Evolutionary conservation across 805 yeast species (phyloP).

Genomic region (Suhomyces vadensis): DNA sequence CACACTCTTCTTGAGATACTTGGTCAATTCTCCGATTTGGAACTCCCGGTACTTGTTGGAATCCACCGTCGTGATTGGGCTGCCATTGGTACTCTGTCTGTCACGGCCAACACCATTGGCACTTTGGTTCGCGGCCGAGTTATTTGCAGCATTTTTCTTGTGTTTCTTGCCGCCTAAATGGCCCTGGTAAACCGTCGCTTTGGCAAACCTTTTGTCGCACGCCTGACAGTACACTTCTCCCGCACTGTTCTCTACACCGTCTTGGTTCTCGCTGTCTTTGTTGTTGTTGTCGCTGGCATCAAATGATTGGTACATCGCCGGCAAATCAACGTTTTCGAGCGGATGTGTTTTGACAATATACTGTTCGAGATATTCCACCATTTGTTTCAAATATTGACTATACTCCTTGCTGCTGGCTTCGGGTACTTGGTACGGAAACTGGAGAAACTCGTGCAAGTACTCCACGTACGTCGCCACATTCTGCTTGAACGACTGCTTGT

Average conservation of each 20-base stretch:
- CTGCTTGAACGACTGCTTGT: constrained; percentile 44
- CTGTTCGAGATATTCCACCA: constrained; percentile 50
- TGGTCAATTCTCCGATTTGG: constrained; percentile 6
- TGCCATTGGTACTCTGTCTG: neutral
- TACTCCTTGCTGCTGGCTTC: constrained; percentile 27
- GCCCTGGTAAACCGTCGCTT: constrained; percentile 60
- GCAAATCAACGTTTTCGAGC: constrained; percentile 7
- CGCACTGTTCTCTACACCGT: constrained; percentile 17
- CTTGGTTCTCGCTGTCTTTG: constrained; percentile 2
- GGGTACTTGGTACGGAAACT: constrained; percentile 25
- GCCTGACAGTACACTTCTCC: constrained; percentile 54
- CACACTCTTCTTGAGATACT: constrained; percentile 20
- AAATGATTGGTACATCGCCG: constrained; percentile 8
- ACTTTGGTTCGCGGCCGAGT: neutral
- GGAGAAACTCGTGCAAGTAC: constrained; percentile 49
- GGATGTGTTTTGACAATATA: constrained; percentile 46
- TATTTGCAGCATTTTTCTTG: constrained; percentile 42
- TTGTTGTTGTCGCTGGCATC: neutral
- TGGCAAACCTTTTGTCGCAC: constrained; percentile 66
- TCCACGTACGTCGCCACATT: constrained; percentile 44
- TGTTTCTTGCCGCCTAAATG: constrained; percentile 82
- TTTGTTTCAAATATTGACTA: constrained; percentile 42
- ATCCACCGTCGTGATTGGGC: neutral
- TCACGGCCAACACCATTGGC: neutral
- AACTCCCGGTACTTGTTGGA: neutral